Evolutionary conservation across 73 alveolate genomes (phyloP), one percentile per base, ranked within the genome.

Genomic region (Stentor coeruleus): DNA sequence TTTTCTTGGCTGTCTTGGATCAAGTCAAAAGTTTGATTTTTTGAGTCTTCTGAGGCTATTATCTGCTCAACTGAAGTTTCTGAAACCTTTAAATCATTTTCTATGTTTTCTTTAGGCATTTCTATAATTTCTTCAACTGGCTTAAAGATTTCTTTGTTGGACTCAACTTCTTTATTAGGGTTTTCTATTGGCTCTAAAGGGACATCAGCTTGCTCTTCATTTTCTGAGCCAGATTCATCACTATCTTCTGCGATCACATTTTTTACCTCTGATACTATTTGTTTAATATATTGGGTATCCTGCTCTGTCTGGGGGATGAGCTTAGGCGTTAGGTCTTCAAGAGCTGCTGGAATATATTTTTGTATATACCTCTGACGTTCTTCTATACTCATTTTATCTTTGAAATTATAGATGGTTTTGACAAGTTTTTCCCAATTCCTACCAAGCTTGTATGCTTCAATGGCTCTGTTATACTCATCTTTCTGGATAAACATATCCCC

Each of bases 281-380:
- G 59, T n/a, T 31, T 35, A 14, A 20, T 36, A 33, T 75, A 75
- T 14, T 15, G n/a, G 26, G 59, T 75, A 20, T 75, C 83, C 39
- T 75, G n/a, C 38, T 75, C 59, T 26, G 41, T n/a, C 39, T 14
- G 14, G 58, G 59, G 72, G 35, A 75, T 6, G n/a, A 75, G 20
- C 38, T 75, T 40, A 15, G 83, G 83, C 77, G 38, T 75, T n/a
- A 93, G 85, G 33, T 77, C 73, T 59, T 88, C 89, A 14, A 93
- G 88, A 37, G 95, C 94, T 3, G 84, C 81, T 0, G 98, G 98
- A 49, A 92, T 92, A 59, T 91, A 93, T 41, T 86, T 91, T 36
- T 86, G 91, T 4, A 89, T 85, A 35, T 79, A 87, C 14, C 84
- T 66, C 80, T 89, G 86, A 28, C 95, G 87, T 72, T 92, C 92